A percentile compares a stretch with the other conserved stretches of the same genome.
Evolutionary conservation across 176 grass and related monocot genomes (phyloP).

Genomic region (Phyllostachys edulis): DNA sequence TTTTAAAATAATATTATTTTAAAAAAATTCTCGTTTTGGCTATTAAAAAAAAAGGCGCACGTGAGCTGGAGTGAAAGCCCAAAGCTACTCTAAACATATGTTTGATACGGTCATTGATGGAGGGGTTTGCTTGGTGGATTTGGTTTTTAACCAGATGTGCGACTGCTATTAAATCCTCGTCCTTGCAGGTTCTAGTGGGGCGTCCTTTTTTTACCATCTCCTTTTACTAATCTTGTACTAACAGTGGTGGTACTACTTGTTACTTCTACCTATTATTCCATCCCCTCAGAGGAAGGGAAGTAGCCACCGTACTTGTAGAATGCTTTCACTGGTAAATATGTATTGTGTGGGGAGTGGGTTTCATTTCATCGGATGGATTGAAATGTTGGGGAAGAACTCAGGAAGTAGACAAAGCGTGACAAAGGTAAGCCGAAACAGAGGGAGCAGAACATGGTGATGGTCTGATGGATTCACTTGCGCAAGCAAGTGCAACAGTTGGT

Average conservation of each 20-base stretch:
- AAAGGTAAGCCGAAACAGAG: neutral
- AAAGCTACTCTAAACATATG: conserved; percentile 25
- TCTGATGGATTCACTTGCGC: neutral
- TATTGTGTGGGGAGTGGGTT: neutral
- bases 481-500: neutral
- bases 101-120: conserved; percentile 47
- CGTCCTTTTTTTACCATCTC: conserved; percentile 9
- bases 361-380: neutral
- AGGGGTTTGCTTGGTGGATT: conserved; percentile 29
- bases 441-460: neutral
- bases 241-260: neutral
- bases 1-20: too few species aligned
- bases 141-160: conserved; percentile 41
- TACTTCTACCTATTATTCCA: neutral
- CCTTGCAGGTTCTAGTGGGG: neutral
- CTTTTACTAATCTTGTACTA: conserved; percentile 12
- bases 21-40: too few species aligned
- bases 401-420: neutral
- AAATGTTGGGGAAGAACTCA: conserved; percentile 4
- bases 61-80: conserved; percentile 50
- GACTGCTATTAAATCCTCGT: conserved; percentile 26
- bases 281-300: neutral
- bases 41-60: conserved; percentile 36
- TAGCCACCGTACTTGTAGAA: neutral
- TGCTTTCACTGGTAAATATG: conserved; percentile 29